phyloP scores from a whole-genome alignment of 1,284 basidiomycete species.

The Ganoderma lucidum region DNA sequence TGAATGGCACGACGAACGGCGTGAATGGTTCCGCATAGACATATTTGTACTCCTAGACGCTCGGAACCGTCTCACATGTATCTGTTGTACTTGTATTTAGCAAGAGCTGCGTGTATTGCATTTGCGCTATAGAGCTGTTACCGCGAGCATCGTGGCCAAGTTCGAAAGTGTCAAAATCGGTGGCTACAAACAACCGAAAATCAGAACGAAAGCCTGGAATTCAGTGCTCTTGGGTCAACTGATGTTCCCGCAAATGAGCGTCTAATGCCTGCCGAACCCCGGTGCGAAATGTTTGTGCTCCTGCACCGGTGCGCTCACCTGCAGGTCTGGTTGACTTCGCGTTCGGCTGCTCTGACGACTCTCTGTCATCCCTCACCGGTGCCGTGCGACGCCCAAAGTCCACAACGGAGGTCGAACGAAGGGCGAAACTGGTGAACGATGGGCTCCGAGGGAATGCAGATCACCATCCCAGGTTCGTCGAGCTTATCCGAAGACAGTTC shows the following conservation, averaged over 20 bases:
- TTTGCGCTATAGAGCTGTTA: neutral
- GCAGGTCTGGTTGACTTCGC: slow-evolving; percentile 25
- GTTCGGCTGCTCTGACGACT: slow-evolving; percentile 13
- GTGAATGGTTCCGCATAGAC: slow-evolving; percentile 13
- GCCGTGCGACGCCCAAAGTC: neutral
- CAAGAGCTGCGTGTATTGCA: neutral
- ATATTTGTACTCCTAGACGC: slow-evolving; percentile 3
- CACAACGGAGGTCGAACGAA: slow-evolving; percentile 10
- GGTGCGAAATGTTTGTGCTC: neutral
- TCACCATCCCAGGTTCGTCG: slow-evolving; percentile 79
- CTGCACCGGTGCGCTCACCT: slow-evolving; percentile 11
- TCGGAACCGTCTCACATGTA: neutral
- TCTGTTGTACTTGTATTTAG: neutral
- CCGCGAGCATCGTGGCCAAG: neutral
- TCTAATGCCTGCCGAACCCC: neutral
- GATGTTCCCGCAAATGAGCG: neutral
- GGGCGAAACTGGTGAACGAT: slow-evolving; percentile 35
- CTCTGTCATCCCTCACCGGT: slow-evolving; percentile 4
- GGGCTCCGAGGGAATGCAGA: slow-evolving; percentile 73
- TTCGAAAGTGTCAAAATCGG: neutral
- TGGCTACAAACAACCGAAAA: neutral
- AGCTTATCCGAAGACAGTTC: neutral
- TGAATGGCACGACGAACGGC: slow-evolving; percentile 26
- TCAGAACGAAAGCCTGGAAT: no score
- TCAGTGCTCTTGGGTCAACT: neutral